Evolutionary conservation across 768 basidiomycete species (phyloP), one percentile per base, ranked within the genome.

Genomic region (Sarcodon aspratus): DNA sequence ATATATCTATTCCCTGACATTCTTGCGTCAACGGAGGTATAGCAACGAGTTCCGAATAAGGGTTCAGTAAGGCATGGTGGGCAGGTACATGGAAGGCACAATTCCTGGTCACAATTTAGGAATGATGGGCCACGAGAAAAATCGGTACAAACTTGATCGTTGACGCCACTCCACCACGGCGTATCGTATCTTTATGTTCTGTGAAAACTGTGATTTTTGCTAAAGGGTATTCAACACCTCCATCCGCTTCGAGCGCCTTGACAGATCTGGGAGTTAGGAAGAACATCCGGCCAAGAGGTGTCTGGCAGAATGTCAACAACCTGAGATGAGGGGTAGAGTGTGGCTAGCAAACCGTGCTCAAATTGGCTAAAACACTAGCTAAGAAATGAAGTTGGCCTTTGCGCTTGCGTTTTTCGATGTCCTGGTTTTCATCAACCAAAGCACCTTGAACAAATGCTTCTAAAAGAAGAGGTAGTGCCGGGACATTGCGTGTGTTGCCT

Each of bases 291-390:
- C 93, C 94, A 15, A 73, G 64, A 1, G 82, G 82, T 9, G 81
- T 73, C 91, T 95, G 33, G 9, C 42, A 12, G n/a, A 42, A 15
- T 42, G 13, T 47, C 27, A 49, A n/a, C 43, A 33, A 46, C 21
- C 21, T 9, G 18, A 9, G 34, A 4, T 4, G 21, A 32, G 32
- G 10, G 4, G 13, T 13, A 3, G 35, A 18, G 18, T 50, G n/a
- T 13, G 10, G 27, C 17, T 17, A 10, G 70, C 81, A 59, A 59
- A 93, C 94, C 54, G 78, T 75, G 46, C 78, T 85, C 48, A 96
- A 65, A 61, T 98, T 98, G 9, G 93, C 92, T 59, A 97, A 96
- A 10, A 97, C 95, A 54, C 84, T 89, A 1, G 94, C 82, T 17
- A 98, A 69, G 65, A 98, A 98, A 66, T 98, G 86, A 13, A 95